Conservation (phyloP, 192 early-diverging fungal genomes). For the Chytriomyces sp. region DNA sequence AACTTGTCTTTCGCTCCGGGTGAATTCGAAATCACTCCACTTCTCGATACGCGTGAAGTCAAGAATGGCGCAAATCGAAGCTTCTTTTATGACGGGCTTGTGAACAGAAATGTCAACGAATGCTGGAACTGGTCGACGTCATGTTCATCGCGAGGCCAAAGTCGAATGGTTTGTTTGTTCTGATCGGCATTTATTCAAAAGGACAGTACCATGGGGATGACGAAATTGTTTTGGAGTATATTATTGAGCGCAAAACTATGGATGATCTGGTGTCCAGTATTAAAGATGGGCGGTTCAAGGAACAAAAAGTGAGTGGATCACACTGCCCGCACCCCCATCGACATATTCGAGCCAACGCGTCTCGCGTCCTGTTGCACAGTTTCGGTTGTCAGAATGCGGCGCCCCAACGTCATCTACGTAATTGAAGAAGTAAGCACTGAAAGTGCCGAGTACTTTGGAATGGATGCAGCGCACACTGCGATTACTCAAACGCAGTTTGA, state of each 20-base stretch:
- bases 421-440: conserved; percentile 80
- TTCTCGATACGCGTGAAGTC: conserved; percentile 88
- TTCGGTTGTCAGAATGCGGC: conserved; percentile 74
- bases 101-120: conserved; percentile 61
- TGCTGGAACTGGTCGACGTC: conserved; percentile 85
- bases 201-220: conserved; percentile 35
- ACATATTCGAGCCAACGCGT: not conserved
- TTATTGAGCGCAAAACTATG: conserved; percentile 93
- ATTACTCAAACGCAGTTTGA: conserved; percentile 76
- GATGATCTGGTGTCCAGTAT: conserved; percentile 92
- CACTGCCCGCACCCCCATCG: not conserved
- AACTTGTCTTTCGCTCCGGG: conserved; percentile 32
- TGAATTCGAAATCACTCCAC: conserved; percentile 68
- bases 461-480: conserved; percentile 71
- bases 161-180: conserved; percentile 10
- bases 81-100: conserved; percentile 74
- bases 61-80: conserved; percentile 65
- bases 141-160: conserved; percentile 77
- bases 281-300: conserved; percentile 88
- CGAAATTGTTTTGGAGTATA: conserved; percentile 80
- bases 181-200: not conserved
- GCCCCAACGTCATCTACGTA: conserved; percentile 82
- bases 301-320: conserved; percentile 77
- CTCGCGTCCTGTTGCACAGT: conserved; percentile 43
- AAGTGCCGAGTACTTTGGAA: conserved; percentile 62